Evolutionary conservation across 192 early-diverging fungal genomes (phyloP).

Genomic region (Umbelopsis ramanniana): DNA sequence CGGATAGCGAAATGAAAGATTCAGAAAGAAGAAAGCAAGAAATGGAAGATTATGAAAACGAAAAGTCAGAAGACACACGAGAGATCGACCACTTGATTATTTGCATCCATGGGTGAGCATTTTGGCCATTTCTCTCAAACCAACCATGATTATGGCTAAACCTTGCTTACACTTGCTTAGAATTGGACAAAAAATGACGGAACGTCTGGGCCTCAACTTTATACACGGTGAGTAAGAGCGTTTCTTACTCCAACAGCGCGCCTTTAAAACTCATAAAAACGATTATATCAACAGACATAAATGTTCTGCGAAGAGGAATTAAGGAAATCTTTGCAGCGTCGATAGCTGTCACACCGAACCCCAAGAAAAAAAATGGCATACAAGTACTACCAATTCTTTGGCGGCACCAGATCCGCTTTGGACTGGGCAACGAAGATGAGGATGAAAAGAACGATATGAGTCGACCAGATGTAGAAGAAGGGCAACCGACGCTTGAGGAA

Average conservation of each 20-base stretch:
- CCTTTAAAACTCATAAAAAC: neutral
- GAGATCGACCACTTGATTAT: conserved; percentile 75
- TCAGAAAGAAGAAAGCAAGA: conserved; percentile 44
- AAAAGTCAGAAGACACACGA: conserved; percentile 60
- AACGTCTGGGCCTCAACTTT: conserved; percentile 66
- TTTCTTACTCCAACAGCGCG: neutral
- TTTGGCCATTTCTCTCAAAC: too few species aligned
- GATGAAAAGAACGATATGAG: conserved; percentile 50
- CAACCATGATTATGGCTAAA: neutral
- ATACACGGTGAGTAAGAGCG: conserved; percentile 32
- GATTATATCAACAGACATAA: conserved; percentile 52
- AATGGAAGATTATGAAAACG: conserved; percentile 49
- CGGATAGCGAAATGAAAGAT: conserved; percentile 24
- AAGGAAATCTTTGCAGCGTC: conserved; percentile 44
- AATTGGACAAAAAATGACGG: conserved; percentile 77
- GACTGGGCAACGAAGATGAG: conserved; percentile 57
- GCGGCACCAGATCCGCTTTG: conserved; percentile 73
- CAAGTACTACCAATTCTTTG: conserved; percentile 80
- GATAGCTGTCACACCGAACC: neutral
- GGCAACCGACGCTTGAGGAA: conserved; percentile 64
- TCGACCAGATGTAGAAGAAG: conserved; percentile 45
- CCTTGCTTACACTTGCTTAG: conserved; percentile 16
- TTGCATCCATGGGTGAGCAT: conserved; percentile 68
- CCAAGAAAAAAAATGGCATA: conserved; percentile 41
- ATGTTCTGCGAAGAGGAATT: conserved; percentile 63